These are phyloP conservation scores for Rhynchospora breviuscula DNA, from an alignment of 176 grass and related monocot species.

Conservation along the genomic window DNA sequence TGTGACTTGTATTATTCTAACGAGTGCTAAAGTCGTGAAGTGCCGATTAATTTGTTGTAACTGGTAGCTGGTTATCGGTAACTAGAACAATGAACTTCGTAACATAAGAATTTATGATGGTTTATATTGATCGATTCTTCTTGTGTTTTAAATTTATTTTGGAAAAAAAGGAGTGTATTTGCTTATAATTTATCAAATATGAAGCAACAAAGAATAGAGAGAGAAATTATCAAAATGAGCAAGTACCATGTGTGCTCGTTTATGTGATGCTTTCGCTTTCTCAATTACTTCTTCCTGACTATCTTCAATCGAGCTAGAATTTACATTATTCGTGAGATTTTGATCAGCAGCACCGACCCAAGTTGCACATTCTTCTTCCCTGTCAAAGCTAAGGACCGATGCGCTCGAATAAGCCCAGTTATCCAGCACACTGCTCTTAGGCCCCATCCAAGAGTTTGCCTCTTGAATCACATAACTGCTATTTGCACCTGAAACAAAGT, in stretches of 20 bases:
- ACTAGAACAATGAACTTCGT: not conserved
- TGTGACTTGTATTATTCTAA: not conserved
- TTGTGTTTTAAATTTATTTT: not conserved
- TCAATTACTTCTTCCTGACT: conserved; percentile 41
- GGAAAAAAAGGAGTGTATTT: not conserved
- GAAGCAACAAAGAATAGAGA: not conserved
- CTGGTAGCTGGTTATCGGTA: too few relatives aligned
- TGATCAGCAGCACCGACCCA: conserved; percentile 55
- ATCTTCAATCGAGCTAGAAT: conserved; percentile 26
- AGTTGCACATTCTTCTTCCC: conserved; percentile 47
- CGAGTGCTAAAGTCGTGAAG: too few relatives aligned
- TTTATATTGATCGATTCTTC: too few relatives aligned
- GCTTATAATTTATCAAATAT: not conserved
- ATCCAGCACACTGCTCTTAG: conserved; percentile 1
- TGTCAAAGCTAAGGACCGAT: conserved; percentile 85
- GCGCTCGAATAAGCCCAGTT: conserved; percentile 58
- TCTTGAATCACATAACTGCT: conserved; percentile 17
- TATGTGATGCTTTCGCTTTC: conserved; percentile 32
- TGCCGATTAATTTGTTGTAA: too few relatives aligned
- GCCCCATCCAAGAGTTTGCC: conserved; percentile 27
- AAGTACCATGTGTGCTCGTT: conserved; percentile 37
- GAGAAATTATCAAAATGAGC: not conserved
- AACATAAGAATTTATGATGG: not conserved
- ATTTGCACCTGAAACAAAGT: conserved; percentile 24
- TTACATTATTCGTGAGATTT: conserved; percentile 5